Evolutionary conservation across 73 alveolate species (phyloP).

Genomic region (Tetrahymena malaccensis): DNA sequence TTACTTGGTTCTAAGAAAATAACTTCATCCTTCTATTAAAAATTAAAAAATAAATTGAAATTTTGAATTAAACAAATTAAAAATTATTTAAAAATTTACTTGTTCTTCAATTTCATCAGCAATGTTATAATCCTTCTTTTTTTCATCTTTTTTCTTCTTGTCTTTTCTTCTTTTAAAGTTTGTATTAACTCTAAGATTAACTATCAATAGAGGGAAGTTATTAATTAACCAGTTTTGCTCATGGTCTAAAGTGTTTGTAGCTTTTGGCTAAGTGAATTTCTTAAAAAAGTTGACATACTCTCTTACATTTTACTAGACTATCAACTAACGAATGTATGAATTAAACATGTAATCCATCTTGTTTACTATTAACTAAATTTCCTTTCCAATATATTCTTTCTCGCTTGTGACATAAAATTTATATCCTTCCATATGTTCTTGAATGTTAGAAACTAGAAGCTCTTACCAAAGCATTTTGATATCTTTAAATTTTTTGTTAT

Average conservation of each 20-base stretch:
- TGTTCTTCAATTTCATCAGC: neutral
- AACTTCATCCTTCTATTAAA: neutral
- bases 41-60: neutral
- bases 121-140: neutral
- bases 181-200: neutral
- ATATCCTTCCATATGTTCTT: conserved; percentile 12
- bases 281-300: conserved; percentile 9
- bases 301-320: neutral
- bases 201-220: neutral
- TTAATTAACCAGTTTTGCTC: neutral
- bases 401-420: conserved; percentile 31
- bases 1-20: conserved; percentile 23
- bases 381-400: neutral
- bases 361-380: neutral
- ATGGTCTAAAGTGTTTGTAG: neutral
- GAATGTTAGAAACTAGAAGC: conserved; percentile 3
- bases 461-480: conserved; percentile 20
- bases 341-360: conserved; percentile 15
- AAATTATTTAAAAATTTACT: neutral
- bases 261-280: neutral
- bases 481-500: neutral
- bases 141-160: neutral
- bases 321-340: neutral
- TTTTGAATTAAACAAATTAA: neutral
- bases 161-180: conserved; percentile 6